These are phyloP conservation scores for Dothiorella sarmentorum DNA, from an alignment of 2,329 filamentous ascomycete genomes.

Conservation along the genomic window DNA sequence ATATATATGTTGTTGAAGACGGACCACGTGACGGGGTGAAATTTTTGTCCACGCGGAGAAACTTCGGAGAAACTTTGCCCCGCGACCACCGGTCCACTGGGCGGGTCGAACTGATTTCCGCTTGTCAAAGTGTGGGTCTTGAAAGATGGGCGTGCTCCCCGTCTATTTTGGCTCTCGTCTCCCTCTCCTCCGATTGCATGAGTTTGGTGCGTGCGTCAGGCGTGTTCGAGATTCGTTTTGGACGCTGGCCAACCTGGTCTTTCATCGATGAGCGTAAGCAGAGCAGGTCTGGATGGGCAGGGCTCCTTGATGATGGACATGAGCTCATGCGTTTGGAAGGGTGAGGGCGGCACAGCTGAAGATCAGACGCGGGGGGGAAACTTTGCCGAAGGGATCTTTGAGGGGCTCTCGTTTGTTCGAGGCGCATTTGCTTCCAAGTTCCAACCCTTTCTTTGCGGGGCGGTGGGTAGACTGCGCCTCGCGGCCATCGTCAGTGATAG, in stretches of 20 bases:
- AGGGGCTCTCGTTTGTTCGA: not conserved
- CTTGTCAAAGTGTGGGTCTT: not conserved
- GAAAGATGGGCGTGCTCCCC: no score
- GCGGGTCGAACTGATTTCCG: no score
- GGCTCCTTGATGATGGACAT: not conserved
- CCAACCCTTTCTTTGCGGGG: no score
- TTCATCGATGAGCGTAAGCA: not conserved
- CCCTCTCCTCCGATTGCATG: not conserved
- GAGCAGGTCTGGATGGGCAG: no score
- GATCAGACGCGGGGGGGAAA: not conserved
- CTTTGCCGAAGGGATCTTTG: slow-evolving; percentile 3
- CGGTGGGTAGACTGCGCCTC: not conserved
- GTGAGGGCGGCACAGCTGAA: not conserved
- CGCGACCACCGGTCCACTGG: no score
- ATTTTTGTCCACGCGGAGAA: no score
- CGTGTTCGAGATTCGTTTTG: not conserved
- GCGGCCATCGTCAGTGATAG: not conserved
- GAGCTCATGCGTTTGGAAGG: not conserved
- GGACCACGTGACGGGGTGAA: no score
- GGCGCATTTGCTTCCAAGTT: not conserved
- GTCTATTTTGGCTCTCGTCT: not conserved
- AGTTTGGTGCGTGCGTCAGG: not conserved
- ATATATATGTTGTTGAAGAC: no score
- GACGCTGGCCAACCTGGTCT: not conserved
- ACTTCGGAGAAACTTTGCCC: no score